A percentile compares a stretch with the other conserved stretches of the same genome.
phyloP scores from a whole-genome alignment of 305 asterid genomes.

The Stenogyne calaminthoides region DNA sequence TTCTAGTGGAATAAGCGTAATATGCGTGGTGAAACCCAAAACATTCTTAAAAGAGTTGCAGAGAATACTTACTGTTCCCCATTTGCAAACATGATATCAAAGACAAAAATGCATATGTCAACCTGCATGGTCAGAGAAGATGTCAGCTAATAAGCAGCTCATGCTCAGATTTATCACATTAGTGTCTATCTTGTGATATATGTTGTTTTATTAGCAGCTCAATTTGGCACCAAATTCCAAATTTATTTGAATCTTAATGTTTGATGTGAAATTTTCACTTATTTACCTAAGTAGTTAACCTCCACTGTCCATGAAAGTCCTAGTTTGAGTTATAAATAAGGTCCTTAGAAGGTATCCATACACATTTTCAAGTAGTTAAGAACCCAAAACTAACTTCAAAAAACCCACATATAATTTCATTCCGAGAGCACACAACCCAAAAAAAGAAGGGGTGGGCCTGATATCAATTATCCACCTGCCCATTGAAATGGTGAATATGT shows the following conservation, averaged over 20 bases:
- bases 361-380: not conserved
- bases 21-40: slow-evolving; percentile 4
- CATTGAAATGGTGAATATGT: slow-evolving; percentile 5
- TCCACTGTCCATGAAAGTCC: not conserved
- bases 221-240: slow-evolving; percentile 2
- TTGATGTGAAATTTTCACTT: not conserved
- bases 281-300: not conserved
- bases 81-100: slow-evolving; percentile 83
- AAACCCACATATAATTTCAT: not conserved
- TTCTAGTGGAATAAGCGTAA: not conserved
- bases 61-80: slow-evolving; percentile 73
- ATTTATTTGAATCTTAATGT: slow-evolving; percentile 6
- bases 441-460: slow-evolving; percentile 2
- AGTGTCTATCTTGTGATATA: not conserved
- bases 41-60: slow-evolving; percentile 18
- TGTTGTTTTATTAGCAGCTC: slow-evolving; percentile 25
- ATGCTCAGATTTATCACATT: slow-evolving; percentile 5
- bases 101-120: slow-evolving; percentile 79
- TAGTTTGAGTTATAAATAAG: slow-evolving; percentile 1
- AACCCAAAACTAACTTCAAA: not conserved
- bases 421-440: slow-evolving; percentile 11
- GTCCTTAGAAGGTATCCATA: slow-evolving; percentile 3
- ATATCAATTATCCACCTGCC: not conserved
- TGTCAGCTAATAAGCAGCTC: slow-evolving; percentile 32
- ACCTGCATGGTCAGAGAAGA: slow-evolving; percentile 62